Percentiles rank a stretch among this genome's conserved stretches.
Conservation (phyloP, 2,329 filamentous ascomycete genomes). For the Saccharata proteae region DNA sequence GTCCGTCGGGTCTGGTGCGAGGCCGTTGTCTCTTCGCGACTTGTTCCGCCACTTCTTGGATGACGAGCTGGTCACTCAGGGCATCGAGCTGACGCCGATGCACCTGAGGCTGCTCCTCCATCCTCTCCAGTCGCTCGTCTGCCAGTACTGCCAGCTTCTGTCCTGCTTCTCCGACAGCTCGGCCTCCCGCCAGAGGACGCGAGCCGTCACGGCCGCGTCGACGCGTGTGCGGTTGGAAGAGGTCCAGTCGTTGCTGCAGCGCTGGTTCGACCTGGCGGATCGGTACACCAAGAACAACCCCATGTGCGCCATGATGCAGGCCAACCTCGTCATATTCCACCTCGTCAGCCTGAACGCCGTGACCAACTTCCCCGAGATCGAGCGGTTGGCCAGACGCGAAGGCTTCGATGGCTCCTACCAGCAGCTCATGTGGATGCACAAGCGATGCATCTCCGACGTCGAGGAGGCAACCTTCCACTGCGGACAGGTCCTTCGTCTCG, state of each 20-base stretch:
- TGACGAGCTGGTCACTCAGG: slow-evolving; percentile 45
- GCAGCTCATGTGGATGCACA: slow-evolving; percentile 43
- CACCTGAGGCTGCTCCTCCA: slow-evolving; percentile 57
- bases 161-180: slow-evolving; percentile 49
- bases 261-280: slow-evolving; percentile 56
- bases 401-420: slow-evolving; percentile 44
- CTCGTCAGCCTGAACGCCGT: slow-evolving; percentile 58
- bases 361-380: slow-evolving; percentile 55
- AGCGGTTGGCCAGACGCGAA: slow-evolving; percentile 52
- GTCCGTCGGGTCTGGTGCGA: slow-evolving; percentile 39
- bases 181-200: slow-evolving; percentile 32
- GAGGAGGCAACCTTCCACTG: slow-evolving; percentile 56
- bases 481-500: slow-evolving; percentile 52
- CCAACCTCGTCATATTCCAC: slow-evolving; percentile 58
- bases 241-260: slow-evolving; percentile 49
- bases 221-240: slow-evolving; percentile 51
- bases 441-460: slow-evolving; percentile 50
- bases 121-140: slow-evolving; percentile 53
- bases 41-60: slow-evolving; percentile 57
- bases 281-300: slow-evolving; percentile 44
- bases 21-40: slow-evolving; percentile 48
- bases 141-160: slow-evolving; percentile 52
- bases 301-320: slow-evolving; percentile 47
- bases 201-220: slow-evolving; percentile 46
- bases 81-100: slow-evolving; percentile 40